phyloP scores from a whole-genome alignment of 768 basidiomycete genomes.

The Chalciporus piperatus region DNA sequence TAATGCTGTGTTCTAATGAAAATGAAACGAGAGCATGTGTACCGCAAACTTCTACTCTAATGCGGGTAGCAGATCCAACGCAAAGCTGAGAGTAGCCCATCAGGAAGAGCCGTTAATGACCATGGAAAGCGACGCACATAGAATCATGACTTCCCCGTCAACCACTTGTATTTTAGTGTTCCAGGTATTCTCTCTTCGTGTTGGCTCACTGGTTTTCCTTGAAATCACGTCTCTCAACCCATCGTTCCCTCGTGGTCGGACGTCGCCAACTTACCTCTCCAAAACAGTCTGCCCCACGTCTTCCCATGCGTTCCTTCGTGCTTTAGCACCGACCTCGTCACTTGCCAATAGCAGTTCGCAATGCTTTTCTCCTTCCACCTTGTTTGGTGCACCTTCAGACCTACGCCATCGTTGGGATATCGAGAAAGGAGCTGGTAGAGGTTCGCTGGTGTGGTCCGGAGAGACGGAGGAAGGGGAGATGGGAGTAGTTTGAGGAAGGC shows the following conservation, averaged over 20 bases:
- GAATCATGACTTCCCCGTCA: constrained; percentile 42
- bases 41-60: no score
- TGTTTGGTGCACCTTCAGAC: constrained; percentile 65
- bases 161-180: constrained; percentile 74
- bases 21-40: no score
- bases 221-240: constrained; percentile 9
- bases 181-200: constrained; percentile 65
- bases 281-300: constrained; percentile 77
- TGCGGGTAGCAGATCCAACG: no score
- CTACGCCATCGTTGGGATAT: constrained; percentile 63
- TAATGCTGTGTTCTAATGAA: no score
- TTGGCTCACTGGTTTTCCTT: constrained; percentile 61
- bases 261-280: constrained; percentile 59
- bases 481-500: constrained; percentile 59
- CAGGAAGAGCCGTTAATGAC: background rate
- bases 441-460: constrained; percentile 55
- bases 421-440: constrained; percentile 73
- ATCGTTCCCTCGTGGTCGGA: background rate
- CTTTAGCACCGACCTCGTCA: constrained; percentile 72
- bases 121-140: constrained; percentile 3
- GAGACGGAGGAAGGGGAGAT: constrained; percentile 53
- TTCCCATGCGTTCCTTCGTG: constrained; percentile 73
- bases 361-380: constrained; percentile 75
- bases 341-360: constrained; percentile 65
- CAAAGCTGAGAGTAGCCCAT: background rate